Evolutionary conservation across 106 monocot species (phyloP), one percentile per base, ranked within the genome.

Genomic region (Platanthera zijinensis): DNA sequence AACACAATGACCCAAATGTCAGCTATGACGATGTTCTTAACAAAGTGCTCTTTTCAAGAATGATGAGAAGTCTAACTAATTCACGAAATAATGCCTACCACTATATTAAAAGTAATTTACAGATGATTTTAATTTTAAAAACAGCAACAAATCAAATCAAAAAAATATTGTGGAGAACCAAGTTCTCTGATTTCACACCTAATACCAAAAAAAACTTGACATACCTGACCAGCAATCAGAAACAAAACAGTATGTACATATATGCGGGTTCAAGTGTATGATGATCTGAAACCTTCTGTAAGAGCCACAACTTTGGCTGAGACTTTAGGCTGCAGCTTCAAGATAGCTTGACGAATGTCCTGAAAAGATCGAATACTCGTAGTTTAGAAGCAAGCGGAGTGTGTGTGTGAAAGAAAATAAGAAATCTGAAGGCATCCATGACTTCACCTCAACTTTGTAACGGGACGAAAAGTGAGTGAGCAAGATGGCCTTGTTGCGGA

Each of bases 391-490:
- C 9, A 18, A 7, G 59, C 8, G 21, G 21, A 39, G 39, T 2
- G 39, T 39, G 3, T 14, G 15, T 73, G 66, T 10, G 19, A 61
- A 66, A n/a, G 69, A 7, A 25, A 25, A 64, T 7, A 19, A 18
- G 9, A 11, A 50, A 51, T 39, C 32, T 15, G 62, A 10, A 3
- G 13, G 67, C 67, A 67, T 71, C 17, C 48, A 71, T 15, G 45
- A 6, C 5, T 30, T 72, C 70, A 90, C 97, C 94, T 99, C 97
- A 30, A 87, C 73, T 82, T 90, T 94, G 72, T 94, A 99, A 47
- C 97, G 83, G n/a, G 94, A 87, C 52, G 97, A 99, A 61, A 99
- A 99, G 84, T 99, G 91, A 0, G 94, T 99, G 49, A 99, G 89
- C 22, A 99, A 72, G 54, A 99, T 92, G 25, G 97, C 72, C 75